Conservation (phyloP, 2,329 filamentous ascomycete species). For the Aspergillus persii region DNA sequence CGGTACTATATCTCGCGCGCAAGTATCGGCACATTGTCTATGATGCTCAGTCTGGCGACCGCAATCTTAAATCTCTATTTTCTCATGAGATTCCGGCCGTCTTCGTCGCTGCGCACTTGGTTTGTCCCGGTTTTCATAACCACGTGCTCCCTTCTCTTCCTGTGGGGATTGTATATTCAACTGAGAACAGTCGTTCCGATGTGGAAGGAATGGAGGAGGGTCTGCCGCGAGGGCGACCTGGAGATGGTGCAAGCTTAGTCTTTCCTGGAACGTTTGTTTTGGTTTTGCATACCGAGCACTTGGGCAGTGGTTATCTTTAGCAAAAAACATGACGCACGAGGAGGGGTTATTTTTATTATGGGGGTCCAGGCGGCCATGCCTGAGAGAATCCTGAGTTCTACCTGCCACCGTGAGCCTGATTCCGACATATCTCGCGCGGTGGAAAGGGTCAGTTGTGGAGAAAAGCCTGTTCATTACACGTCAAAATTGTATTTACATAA, state of each 20-base stretch:
- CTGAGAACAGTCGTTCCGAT: neutral
- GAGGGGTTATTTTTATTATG: neutral
- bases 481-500: conserved; percentile 8
- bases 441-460: neutral
- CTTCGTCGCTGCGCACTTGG: neutral
- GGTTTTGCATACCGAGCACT: neutral
- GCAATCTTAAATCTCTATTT: neutral
- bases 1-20: neutral
- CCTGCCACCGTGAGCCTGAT: neutral
- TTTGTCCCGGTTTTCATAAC: neutral
- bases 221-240: neutral
- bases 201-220: neutral
- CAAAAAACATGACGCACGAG: neutral
- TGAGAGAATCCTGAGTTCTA: neutral
- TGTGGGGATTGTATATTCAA: neutral
- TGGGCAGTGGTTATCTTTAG: neutral
- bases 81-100: neutral
- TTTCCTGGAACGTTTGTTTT: neutral
- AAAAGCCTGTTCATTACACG: neutral
- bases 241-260: neutral
- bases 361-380: neutral
- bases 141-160: neutral
- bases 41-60: neutral
- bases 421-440: neutral
- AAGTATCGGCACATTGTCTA: neutral